Conservation (phyloP, 1,284 basidiomycete genomes). For the Ceratobasidium sp. region DNA sequence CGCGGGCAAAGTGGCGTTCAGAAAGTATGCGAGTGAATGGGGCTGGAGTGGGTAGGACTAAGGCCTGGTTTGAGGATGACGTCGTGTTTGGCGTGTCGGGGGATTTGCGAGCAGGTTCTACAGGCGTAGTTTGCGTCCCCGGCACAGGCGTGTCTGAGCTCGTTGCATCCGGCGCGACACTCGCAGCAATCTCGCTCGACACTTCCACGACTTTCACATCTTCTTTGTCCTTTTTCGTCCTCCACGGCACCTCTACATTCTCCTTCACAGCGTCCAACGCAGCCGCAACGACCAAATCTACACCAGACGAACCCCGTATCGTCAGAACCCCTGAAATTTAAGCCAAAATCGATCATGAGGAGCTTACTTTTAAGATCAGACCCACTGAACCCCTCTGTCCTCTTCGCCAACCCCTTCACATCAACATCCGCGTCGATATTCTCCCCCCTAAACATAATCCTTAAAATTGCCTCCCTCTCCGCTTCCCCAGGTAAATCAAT, state of each 20-base stretch:
- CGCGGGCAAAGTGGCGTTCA: conserved; percentile 78
- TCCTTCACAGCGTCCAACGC: conserved; percentile 91
- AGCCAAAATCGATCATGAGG: conserved; percentile 23
- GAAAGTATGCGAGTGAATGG: conserved; percentile 60
- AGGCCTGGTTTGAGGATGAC: conserved; percentile 16
- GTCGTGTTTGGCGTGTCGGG: conserved; percentile 42
- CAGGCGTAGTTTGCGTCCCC: background rate
- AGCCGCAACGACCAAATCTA: conserved; percentile 89
- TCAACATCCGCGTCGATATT: conserved; percentile 74
- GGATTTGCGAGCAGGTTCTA: background rate
- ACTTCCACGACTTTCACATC: background rate
- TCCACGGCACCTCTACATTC: conserved; percentile 80
- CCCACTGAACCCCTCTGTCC: conserved; percentile 88
- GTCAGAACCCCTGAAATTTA: conserved; percentile 40
- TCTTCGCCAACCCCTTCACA: conserved; percentile 69
- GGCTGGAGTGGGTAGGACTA: conserved; percentile 39
- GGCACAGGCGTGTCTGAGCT: conserved; percentile 7
- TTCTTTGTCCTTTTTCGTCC: conserved; percentile 1
- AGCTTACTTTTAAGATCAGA: conserved; percentile 91
- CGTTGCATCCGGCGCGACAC: background rate
- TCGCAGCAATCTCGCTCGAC: background rate
- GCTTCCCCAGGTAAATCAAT: conserved; percentile 86
- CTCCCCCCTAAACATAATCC: conserved; percentile 84
- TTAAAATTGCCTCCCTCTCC: conserved; percentile 86
- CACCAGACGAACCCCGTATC: conserved; percentile 45